Percentiles rank a stretch among this genome's conserved stretches.
Evolutionary conservation across 192 early-diverging fungal species (phyloP).

Genomic region (Radiomyces spectabilis): DNA sequence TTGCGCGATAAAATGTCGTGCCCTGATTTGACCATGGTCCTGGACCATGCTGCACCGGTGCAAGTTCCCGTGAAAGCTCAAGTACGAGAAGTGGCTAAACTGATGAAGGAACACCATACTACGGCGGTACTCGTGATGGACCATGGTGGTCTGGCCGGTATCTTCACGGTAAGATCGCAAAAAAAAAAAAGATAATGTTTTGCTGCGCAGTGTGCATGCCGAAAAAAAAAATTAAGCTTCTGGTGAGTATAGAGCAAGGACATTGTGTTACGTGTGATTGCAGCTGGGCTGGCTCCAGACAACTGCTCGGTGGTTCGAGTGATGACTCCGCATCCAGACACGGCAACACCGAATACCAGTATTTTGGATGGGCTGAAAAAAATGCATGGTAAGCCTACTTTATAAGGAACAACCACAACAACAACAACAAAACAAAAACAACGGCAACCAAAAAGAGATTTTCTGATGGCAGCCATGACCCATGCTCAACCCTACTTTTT

Average conservation of each 20-base stretch:
- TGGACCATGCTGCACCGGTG: conserved; percentile 49
- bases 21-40: conserved; percentile 74
- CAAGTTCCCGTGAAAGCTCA: conserved; percentile 52
- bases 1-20: conserved; percentile 77
- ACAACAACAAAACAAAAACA: no score
- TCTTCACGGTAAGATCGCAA: conserved; percentile 38
- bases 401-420: no score
- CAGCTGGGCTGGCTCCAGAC: conserved; percentile 70
- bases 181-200: conserved; percentile 2
- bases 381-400: conserved; percentile 61
- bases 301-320: conserved; percentile 91
- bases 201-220: neutral
- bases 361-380: conserved; percentile 69
- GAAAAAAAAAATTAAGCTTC: neutral
- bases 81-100: conserved; percentile 57
- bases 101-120: conserved; percentile 61
- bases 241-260: conserved; percentile 58
- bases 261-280: conserved; percentile 75
- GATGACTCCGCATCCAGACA: conserved; percentile 86
- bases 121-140: conserved; percentile 64
- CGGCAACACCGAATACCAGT: conserved; percentile 50
- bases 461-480: neutral
- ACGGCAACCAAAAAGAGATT: neutral
- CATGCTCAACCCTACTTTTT: neutral
- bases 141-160: conserved; percentile 65